A percentile compares a stretch with the other conserved stretches of the same genome.
Evolutionary conservation across 139 green algal genomes (phyloP).

Genomic region (Chlamydomonas sp.): DNA sequence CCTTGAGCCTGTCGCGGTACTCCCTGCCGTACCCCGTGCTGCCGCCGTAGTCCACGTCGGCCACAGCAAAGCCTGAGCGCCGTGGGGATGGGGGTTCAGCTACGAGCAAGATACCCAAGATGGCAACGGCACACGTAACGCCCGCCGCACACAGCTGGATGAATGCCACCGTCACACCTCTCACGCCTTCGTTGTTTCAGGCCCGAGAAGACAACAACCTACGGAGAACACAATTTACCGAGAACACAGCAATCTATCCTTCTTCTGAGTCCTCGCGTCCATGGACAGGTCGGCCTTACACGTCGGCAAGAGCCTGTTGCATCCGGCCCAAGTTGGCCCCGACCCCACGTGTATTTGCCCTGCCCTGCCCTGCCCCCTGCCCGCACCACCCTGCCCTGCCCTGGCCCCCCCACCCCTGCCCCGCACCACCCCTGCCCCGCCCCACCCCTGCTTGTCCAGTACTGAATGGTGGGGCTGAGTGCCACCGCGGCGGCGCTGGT

Average conservation of each 20-base stretch:
- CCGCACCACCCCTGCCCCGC: background rate
- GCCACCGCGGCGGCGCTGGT: slow-evolving; percentile 56
- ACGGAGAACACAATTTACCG: no score
- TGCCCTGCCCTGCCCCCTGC: background rate
- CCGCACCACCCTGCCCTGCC: background rate
- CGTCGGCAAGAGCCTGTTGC: no score
- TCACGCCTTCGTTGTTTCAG: no score
- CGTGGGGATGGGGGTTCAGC: background rate
- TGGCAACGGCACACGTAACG: background rate
- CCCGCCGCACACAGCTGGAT: background rate
- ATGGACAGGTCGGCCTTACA: no score
- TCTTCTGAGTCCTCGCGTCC: no score
- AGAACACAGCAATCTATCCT: no score
- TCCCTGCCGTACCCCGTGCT: slow-evolving; percentile 77
- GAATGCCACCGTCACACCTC: no score
- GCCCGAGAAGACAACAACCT: no score
- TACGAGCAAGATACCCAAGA: background rate
- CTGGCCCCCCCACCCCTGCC: background rate
- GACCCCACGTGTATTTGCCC: no score
- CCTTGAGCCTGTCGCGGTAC: slow-evolving; percentile 70
- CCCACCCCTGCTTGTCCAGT: slow-evolving; percentile 73
- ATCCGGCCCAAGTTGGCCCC: no score
- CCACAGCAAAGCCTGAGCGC: slow-evolving; percentile 63
- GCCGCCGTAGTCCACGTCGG: slow-evolving; percentile 84
- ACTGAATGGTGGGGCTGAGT: slow-evolving; percentile 71